phyloP scores from a whole-genome alignment of 2,329 filamentous ascomycete species.

The Cercospora canescens region DNA sequence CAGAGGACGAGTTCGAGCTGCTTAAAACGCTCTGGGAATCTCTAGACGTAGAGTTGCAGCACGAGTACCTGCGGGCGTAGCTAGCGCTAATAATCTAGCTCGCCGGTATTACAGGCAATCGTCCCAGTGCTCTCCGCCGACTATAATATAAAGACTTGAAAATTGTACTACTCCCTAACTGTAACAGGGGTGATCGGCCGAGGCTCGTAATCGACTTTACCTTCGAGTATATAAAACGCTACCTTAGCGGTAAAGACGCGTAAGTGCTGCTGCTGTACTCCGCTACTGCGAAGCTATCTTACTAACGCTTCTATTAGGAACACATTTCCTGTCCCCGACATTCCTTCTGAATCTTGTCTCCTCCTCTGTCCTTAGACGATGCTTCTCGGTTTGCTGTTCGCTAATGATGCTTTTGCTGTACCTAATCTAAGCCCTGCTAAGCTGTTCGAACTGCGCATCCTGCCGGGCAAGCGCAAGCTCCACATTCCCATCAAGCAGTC shows the following conservation, averaged over 20 bases:
- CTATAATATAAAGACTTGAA: constrained; percentile 17
- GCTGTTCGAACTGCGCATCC: constrained; percentile 14
- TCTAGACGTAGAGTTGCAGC: constrained; percentile 12
- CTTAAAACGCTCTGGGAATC: constrained; percentile 21
- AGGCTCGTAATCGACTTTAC: constrained; percentile 18
- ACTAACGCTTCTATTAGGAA: constrained; percentile 12
- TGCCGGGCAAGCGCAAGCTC: background rate
- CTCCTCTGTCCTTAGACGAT: constrained; percentile 20
- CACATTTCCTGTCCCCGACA: constrained; percentile 17
- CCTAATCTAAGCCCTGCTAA: background rate
- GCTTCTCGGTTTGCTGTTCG: constrained; percentile 18
- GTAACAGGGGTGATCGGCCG: constrained; percentile 9
- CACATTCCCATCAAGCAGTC: background rate
- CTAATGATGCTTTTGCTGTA: constrained; percentile 15
- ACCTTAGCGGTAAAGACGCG: constrained; percentile 22
- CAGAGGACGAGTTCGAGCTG: constrained; percentile 21
- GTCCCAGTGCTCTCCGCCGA: constrained; percentile 12
- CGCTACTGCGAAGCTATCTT: background rate
- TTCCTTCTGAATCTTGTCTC: constrained; percentile 17
- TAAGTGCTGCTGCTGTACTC: background rate
- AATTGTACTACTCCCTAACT: constrained; percentile 17
- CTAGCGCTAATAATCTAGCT: constrained; percentile 21
- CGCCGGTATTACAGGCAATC: constrained; percentile 18
- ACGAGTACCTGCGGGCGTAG: constrained; percentile 18
- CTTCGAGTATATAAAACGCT: constrained; percentile 23